Conservation (phyloP, 148 eudicot species). For the Diospyros kaki region DNA sequence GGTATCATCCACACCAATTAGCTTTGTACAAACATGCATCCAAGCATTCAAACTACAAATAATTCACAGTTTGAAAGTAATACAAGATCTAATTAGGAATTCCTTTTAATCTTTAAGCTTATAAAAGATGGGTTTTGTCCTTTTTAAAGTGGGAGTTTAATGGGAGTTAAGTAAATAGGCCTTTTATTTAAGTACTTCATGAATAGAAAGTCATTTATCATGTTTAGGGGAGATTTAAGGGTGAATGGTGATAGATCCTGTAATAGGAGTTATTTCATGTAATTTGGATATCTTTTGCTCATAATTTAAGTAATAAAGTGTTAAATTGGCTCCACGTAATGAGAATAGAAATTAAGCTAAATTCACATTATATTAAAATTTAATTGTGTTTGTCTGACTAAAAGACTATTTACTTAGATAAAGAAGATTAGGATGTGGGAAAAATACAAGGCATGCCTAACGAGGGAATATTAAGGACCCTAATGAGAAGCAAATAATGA, state of each 20-base stretch:
- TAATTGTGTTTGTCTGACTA: too few relatives aligned
- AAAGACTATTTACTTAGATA: background rate
- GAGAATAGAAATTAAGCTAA: too few relatives aligned
- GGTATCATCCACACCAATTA: constrained; percentile 13
- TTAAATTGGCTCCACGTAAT: too few relatives aligned
- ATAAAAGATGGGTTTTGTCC: background rate
- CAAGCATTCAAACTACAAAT: background rate
- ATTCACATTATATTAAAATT: too few relatives aligned
- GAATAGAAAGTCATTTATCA: too few relatives aligned
- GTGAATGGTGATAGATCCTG: too few relatives aligned
- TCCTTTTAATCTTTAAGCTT: background rate
- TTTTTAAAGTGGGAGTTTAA: background rate
- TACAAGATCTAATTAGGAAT: background rate
- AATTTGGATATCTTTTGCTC: too few relatives aligned
- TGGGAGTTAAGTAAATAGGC: too few relatives aligned
- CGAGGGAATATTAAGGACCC: background rate
- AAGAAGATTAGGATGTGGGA: background rate
- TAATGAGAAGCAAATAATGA: background rate
- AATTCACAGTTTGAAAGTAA: background rate
- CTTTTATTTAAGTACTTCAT: too few relatives aligned
- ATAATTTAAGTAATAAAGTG: too few relatives aligned
- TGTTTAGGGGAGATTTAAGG: too few relatives aligned
- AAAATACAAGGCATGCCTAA: constrained; percentile 20
- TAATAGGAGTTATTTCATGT: too few relatives aligned
- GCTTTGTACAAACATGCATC: background rate